Percentiles rank a stretch among this genome's conserved stretches.
phyloP scores from a whole-genome alignment of 225 moss, liverwort and hornwort species.

The Neckera pumila region DNA sequence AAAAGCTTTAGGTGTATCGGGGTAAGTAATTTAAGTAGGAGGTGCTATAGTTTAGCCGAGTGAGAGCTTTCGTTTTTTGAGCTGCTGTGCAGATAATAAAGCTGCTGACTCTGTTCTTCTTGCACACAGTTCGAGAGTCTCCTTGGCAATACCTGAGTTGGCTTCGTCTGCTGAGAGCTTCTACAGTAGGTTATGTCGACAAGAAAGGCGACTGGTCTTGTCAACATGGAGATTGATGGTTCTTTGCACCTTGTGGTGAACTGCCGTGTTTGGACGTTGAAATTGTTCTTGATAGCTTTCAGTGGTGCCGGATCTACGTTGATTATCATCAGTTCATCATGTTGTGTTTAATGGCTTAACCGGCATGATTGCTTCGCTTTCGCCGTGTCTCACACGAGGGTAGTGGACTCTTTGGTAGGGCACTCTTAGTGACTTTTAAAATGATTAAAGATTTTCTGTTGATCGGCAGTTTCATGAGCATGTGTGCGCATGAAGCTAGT shows the following conservation, averaged over 20 bases:
- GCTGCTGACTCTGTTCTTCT: background rate
- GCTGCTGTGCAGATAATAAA: background rate
- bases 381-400: background rate
- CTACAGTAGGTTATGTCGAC: background rate
- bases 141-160: background rate
- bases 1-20: background rate
- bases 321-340: background rate
- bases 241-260: background rate
- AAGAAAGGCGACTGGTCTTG: background rate
- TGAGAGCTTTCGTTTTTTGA: background rate
- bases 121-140: background rate
- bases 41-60: constrained; percentile 3
- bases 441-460: background rate
- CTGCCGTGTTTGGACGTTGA: no score
- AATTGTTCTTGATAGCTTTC: background rate
- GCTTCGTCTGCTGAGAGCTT: background rate
- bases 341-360: no score
- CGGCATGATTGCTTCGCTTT: background rate
- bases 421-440: background rate
- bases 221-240: background rate
- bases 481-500: background rate
- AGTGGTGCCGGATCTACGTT: background rate
- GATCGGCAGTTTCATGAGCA: background rate
- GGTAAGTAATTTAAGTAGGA: background rate
- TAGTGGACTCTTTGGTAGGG: background rate